Evolutionary conservation across 805 yeast species (phyloP), one percentile per base, ranked within the genome.

Genomic region (Candida jianshihensis): DNA sequence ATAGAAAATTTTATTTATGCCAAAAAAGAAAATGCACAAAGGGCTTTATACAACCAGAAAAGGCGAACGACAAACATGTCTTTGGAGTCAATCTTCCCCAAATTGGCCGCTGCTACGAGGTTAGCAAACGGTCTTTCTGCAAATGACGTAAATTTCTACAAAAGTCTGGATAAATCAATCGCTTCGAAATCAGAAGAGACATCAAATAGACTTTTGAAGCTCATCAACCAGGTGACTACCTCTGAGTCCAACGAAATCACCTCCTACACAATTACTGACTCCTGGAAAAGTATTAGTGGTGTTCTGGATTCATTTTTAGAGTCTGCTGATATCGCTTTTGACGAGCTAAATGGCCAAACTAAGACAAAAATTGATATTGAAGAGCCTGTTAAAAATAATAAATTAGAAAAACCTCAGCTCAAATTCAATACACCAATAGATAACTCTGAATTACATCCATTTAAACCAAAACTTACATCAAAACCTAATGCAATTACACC

Each of bases 81-180:
- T 28, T 11, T 26, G 15, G 26, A 38, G 19, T 19, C 35, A 2
- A 36, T 42, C 0, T 53, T 75, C 15, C 73, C 78, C 10, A 57
- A 68, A 39, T 62, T 78, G n/a, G 68, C 75, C 33, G 64, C 70
- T 10, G 63, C 79, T 4, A 74, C 84, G 27, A 65, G 94, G 41
- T 71, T 81, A 3, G 70, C 95, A 0, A 65, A 81, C 4, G 77
- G 83, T 2, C 57, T 89, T 30, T 82, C 84, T 2, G 75, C 86
- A 1, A 83, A 83, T 38, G 97, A 90, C 62, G 70, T 88, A n/a
- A 74, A 71, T 21, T 92, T 89, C 51, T 75, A 78, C 56, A 64
- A 69, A 31, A 75, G 84, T 32, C 52, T 86, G 11, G 90, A 85
- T 48, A 48, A 62, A 4, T 51, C 56, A 1, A 51, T 78, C 12